Conservation (phyloP, 495 filamentous ascomycete species). For the Clavariopsis aquatica region DNA sequence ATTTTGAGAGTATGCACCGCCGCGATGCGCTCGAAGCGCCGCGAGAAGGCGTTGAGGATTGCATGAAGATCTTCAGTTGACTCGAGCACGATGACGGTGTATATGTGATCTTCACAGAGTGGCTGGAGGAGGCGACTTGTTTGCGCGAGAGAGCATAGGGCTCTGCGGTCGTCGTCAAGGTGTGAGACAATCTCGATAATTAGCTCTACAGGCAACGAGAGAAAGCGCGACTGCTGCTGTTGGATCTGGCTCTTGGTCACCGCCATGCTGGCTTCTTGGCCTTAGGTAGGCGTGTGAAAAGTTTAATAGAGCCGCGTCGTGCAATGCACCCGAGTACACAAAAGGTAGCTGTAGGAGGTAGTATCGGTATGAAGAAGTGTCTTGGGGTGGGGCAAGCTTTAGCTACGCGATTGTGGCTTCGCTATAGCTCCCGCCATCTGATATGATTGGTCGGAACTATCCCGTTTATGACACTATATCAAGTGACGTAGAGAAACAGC, state of each 20-base stretch:
- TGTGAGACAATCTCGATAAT: constrained; percentile 14
- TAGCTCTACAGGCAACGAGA: constrained; percentile 24
- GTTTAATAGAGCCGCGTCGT: too few species aligned
- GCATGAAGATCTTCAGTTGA: constrained; percentile 16
- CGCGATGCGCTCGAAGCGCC: constrained; percentile 14
- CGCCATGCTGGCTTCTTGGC: too few species aligned
- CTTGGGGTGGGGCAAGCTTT: too few species aligned
- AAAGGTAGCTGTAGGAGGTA: too few species aligned
- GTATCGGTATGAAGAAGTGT: too few species aligned
- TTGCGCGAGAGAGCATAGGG: constrained; percentile 15
- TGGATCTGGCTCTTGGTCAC: background rate
- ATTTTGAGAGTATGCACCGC: constrained; percentile 23
- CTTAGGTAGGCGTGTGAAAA: too few species aligned
- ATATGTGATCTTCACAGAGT: constrained; percentile 19
- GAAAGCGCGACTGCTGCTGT: constrained; percentile 5
- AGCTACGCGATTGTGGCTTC: too few species aligned
- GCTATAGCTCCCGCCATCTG: too few species aligned
- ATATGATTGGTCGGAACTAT: too few species aligned
- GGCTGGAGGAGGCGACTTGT: constrained; percentile 15
- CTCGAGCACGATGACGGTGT: constrained; percentile 17
- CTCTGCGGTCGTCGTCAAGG: constrained; percentile 2
- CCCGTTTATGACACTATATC: too few species aligned
- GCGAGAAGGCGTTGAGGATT: constrained; percentile 14
- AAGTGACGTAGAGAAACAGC: too few species aligned
- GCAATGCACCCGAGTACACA: too few species aligned